Conservation (phyloP, 345 rosid genomes). For the Populus deltoides region DNA sequence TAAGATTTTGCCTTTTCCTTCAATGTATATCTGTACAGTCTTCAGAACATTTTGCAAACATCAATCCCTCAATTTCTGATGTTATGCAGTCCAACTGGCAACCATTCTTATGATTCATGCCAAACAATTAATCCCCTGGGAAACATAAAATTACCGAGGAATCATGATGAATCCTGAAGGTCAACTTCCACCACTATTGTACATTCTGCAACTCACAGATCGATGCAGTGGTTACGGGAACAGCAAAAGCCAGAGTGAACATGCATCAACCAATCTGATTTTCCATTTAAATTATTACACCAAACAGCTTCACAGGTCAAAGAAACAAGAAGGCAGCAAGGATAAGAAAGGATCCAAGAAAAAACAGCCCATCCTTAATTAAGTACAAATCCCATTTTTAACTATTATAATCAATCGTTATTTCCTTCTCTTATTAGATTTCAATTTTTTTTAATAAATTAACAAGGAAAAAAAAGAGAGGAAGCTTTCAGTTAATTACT, state of each 20-base stretch:
- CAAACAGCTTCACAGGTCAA: neutral
- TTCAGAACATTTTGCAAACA: neutral
- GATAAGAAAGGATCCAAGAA: neutral
- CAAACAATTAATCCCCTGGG: too few species aligned
- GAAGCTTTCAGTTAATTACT: neutral
- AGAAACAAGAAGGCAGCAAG: neutral
- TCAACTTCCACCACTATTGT: neutral
- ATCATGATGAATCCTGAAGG: neutral
- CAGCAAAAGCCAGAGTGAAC: neutral
- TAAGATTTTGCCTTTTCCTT: neutral
- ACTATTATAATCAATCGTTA: neutral
- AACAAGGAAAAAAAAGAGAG: too few species aligned
- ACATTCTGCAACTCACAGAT: neutral
- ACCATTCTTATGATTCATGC: neutral
- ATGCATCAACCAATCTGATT: neutral
- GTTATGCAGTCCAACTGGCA: neutral
- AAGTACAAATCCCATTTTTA: neutral
- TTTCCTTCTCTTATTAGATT: neutral
- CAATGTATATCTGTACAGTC: neutral
- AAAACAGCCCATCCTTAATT: neutral
- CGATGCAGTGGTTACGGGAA: neutral
- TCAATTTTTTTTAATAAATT: too few species aligned
- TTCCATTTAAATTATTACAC: neutral
- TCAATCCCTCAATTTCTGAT: neutral
- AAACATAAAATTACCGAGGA: too few species aligned